phyloP scores from a whole-genome alignment of 2,329 filamentous ascomycete species.

The Teratosphaeriaceae sp. region DNA sequence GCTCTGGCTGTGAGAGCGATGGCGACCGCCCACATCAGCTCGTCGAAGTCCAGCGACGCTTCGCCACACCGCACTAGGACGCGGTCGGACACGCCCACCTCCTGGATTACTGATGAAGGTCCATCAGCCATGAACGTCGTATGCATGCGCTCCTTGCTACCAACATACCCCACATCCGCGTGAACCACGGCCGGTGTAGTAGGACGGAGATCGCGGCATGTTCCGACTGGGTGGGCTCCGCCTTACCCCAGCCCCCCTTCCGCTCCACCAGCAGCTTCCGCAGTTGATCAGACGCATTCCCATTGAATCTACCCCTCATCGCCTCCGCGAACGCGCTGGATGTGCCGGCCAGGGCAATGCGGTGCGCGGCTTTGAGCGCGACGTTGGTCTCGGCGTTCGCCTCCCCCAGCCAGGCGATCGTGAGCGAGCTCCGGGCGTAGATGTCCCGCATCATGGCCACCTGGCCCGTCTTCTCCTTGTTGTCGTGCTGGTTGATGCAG shows the following conservation, averaged over 20 bases:
- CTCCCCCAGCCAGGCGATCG: neutral
- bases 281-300: neutral
- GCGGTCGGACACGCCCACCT: neutral
- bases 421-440: constrained; percentile 1
- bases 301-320: neutral
- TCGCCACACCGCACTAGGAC: neutral
- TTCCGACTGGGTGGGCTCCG: neutral
- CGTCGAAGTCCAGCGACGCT: neutral
- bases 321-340: neutral
- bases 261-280: neutral
- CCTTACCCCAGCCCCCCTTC: neutral
- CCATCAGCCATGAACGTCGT: too few species aligned
- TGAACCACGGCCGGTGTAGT: neutral
- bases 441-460: constrained; percentile 8
- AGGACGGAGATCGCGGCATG: neutral
- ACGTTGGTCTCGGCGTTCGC: neutral
- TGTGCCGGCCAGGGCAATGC: neutral
- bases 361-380: neutral
- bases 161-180: constrained; percentile 1
- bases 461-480: constrained; percentile 4
- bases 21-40: neutral
- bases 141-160: neutral
- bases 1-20: neutral
- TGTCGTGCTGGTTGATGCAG: constrained; percentile 8
- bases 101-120: neutral